Evolutionary conservation across 2,329 filamentous ascomycete genomes (phyloP), one percentile per base, ranked within the genome.

Genomic region (Fusarium vanettenii): DNA sequence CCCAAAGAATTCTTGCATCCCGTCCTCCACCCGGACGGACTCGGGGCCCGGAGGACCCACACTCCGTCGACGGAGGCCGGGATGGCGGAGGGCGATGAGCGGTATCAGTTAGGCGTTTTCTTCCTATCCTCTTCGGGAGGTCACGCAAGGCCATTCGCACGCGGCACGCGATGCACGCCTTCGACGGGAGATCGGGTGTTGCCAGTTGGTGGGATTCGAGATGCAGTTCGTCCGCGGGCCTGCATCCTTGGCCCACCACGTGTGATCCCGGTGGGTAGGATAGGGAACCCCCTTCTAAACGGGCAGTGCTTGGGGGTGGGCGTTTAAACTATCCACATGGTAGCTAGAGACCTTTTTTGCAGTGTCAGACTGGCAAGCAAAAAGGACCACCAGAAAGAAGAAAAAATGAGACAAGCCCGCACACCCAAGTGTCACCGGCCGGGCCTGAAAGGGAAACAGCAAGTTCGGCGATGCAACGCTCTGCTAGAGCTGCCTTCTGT

Each of bases 191-290:
- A 73, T 70, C 43, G 60, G 35, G 60, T 60, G 64, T 50, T 61
- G 60, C 59, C 45, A 66, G 74, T 68, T 76, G 70, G 66, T 74
- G 69, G 76, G 64, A 78, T 76, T 74, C 57, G 45, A 76, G 61
- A 72, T 72, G 63, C 69, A 74, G 76, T 76, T 79, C 75, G 72
- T 75, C 75, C 72, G 73, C 61, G 61, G 69, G 67, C 76, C 67
- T 79, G 77, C 75, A 76, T 79, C 66, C 65, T 69, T 66, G 67
- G 69, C 60, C 70, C 73, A 79, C 77, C 74, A 79, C 77, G 77
- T 79, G 76, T 78, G 67, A 64, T 68, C 67, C 64, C 60, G 50
- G 70, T 68, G 64, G 66, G 66, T 64, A 64, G 66, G 61, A 69
- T 64, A 64, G 64, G 61, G 31, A 41, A n/a, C 45, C 27, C 52